Evolutionary conservation across 2,329 filamentous ascomycete species (phyloP), one percentile per base, ranked within the genome.

Genomic region (Diaporthe helianthi): DNA sequence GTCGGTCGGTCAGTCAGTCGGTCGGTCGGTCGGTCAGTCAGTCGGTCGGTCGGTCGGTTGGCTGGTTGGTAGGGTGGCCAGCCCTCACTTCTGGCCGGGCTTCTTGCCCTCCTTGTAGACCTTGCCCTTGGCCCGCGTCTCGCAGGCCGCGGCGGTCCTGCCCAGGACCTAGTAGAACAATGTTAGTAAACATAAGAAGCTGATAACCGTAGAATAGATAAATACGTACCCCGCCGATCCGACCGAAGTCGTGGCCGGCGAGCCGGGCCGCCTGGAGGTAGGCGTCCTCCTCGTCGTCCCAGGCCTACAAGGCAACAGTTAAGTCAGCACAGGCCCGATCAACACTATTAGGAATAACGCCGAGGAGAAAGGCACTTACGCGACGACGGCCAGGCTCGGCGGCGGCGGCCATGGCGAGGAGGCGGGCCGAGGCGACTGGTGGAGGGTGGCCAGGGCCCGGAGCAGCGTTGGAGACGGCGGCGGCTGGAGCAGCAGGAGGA

Each of bases 101-200:
- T 38, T 38, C 19, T 4, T 17, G 31, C 49, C 49, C 2, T 3
- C 1, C 19, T 49, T 33, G 44, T 36, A 47, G 12, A 63, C 19
- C 44, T 63, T 63, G 41, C 44, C 58, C 44, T 26, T 33, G 58
- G 58, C 36, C 36, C 36, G 36, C 36, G 36, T 49, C 29, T 63
- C 58, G 13, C 58, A 63, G 58, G 58, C 44, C 29, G 19, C 13
- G 3, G 3, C 4, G 26, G 58, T 49, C 58, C 58, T 63, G 44
- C 3, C 1, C 41, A 63, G 13, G 4, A 15, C 41, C 58, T 63
- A 26, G 29, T 36, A 24, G 33, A 8, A 5, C 9, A 2, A 38
- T 15, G 44, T 49, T n/a, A 36, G 58, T 63, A 47, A 12, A 5
- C 15, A 3, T 33, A 10, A 4, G n/a, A 24, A 22, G n/a, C n/a